phyloP scores from a whole-genome alignment of 768 basidiomycete genomes.

The Russula sp. region DNA sequence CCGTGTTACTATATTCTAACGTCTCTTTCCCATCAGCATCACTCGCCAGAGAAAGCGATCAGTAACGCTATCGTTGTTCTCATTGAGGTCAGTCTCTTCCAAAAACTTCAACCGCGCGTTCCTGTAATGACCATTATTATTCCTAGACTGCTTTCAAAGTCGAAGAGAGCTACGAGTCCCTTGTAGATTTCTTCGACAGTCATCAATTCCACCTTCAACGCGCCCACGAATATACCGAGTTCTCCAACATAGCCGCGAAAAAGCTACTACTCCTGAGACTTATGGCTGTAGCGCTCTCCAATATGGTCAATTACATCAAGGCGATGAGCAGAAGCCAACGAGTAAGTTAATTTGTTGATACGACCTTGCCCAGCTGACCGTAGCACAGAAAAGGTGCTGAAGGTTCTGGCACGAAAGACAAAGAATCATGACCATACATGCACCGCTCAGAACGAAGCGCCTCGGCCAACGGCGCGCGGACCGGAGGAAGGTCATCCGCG shows the following conservation, averaged over 20 bases:
- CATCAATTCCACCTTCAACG: slow-evolving; percentile 4
- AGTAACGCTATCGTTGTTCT: background rate
- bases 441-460: background rate
- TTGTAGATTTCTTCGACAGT: background rate
- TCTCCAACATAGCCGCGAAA: background rate
- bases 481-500: background rate
- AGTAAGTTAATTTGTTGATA: too few species aligned
- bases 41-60: background rate
- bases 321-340: slow-evolving; percentile 1
- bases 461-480: background rate
- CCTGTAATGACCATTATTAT: too few species aligned
- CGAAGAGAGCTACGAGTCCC: background rate
- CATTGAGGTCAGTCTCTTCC: background rate
- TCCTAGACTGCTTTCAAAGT: background rate
- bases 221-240: background rate
- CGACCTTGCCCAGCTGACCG: background rate
- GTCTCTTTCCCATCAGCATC: background rate
- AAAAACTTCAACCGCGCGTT: background rate
- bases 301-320: background rate
- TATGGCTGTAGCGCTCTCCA: background rate
- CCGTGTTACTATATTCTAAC: background rate
- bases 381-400: background rate
- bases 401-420: background rate
- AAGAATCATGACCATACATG: background rate
- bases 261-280: background rate